These are phyloP conservation scores for Dendrobium nobile DNA, from an alignment of 106 monocot genomes.

Conservation along the genomic window DNA sequence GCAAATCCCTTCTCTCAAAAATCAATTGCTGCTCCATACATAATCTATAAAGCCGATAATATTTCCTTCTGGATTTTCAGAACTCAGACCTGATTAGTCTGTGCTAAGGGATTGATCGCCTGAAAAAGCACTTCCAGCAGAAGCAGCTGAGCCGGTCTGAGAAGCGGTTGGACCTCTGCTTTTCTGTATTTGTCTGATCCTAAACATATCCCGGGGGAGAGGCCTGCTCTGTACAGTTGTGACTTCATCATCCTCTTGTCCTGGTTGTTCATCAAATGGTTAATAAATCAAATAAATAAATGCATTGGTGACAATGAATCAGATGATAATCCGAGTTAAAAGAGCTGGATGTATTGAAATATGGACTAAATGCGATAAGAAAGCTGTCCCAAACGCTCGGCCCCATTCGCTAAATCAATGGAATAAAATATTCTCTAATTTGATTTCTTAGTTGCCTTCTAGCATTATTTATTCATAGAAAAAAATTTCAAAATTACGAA, in stretches of 20 bases:
- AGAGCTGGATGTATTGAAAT: not conserved
- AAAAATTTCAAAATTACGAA: too few species aligned
- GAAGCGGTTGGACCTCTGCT: conserved; percentile 42
- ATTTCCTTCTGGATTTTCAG: too few species aligned
- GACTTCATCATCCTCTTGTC: conserved; percentile 78
- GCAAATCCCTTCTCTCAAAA: too few species aligned
- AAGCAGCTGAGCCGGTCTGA: conserved; percentile 75
- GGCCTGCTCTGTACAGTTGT: conserved; percentile 71
- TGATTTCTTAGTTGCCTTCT: too few species aligned
- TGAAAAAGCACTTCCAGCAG: conserved; percentile 81
- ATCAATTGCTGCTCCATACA: too few species aligned
- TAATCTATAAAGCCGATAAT: too few species aligned
- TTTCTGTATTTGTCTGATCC: conserved; percentile 77
- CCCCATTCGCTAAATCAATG: too few species aligned
- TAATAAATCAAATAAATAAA: not conserved
- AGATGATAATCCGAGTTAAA: not conserved
- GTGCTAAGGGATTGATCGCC: conserved; percentile 85
- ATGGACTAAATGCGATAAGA: too few species aligned
- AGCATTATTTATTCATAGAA: too few species aligned
- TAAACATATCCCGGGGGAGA: conserved; percentile 68
- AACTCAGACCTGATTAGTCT: conserved; percentile 12
- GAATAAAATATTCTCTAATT: too few species aligned
- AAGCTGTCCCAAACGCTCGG: too few species aligned
- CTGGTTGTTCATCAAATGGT: conserved; percentile 15
- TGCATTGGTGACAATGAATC: not conserved